A percentile compares a stretch with the other conserved stretches of the same genome.
Evolutionary conservation across 2,329 filamentous ascomycete species (phyloP).

Genomic region (Harringtonia lauricola): DNA sequence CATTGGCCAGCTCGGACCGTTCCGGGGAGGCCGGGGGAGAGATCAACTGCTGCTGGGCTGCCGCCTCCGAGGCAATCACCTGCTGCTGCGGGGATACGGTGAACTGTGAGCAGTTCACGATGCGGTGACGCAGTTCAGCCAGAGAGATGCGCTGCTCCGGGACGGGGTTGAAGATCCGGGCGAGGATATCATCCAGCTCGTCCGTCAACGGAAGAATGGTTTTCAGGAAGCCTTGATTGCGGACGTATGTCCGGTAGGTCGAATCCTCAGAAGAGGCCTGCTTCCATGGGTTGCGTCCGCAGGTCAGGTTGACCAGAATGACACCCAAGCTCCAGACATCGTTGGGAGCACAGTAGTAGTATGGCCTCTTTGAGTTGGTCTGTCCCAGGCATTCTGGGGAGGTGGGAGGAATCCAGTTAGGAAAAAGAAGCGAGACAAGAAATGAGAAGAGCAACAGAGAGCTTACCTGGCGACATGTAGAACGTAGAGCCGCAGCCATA

Average conservation of each 20-base stretch:
- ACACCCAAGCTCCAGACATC: slow-evolving; percentile 98
- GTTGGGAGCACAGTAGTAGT: slow-evolving; percentile 86
- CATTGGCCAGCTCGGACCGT: too few species aligned
- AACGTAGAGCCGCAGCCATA: slow-evolving; percentile 98
- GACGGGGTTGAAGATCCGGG: slow-evolving; percentile 77
- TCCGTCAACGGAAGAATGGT: slow-evolving; percentile 85
- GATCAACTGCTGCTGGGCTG: neutral
- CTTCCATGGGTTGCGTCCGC: slow-evolving; percentile 98
- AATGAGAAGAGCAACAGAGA: slow-evolving; percentile 1
- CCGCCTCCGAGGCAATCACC: slow-evolving; percentile 15
- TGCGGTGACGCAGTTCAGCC: slow-evolving; percentile 64
- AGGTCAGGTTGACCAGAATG: slow-evolving; percentile 93
- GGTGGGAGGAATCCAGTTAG: slow-evolving; percentile 19
- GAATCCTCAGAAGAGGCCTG: slow-evolving; percentile 87
- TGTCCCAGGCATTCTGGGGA: slow-evolving; percentile 77
- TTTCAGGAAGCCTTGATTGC: slow-evolving; percentile 77
- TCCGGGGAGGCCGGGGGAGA: neutral
- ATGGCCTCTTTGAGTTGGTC: slow-evolving; percentile 53
- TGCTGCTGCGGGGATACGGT: slow-evolving; percentile 30
- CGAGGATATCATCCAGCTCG: slow-evolving; percentile 80
- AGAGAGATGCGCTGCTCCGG: slow-evolving; percentile 75
- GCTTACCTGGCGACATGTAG: slow-evolving; percentile 92
- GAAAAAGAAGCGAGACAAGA: slow-evolving; percentile 8
- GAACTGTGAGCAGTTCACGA: slow-evolving; percentile 66
- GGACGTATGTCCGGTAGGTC: slow-evolving; percentile 84